Base-by-base conservation (phyloP, 1,139 yeast genomes). In the Geotrichum reessii region DNA sequence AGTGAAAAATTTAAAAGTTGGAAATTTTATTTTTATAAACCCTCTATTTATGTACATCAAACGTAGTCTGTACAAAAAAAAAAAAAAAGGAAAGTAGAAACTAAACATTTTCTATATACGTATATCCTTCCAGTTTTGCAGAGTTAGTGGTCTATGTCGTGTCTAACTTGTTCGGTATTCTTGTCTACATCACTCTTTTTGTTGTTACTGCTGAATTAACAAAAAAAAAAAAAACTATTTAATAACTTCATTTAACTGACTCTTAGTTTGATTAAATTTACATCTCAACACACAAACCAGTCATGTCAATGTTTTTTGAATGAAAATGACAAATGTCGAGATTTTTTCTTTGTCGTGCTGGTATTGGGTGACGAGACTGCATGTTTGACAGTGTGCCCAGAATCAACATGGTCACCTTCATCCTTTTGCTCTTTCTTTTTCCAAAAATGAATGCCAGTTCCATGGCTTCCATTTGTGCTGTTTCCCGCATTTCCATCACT, bases 261-360 rank as follows among this genome's bases (percentile, higher is more conserved):
- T 4, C n/a, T 12, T 37, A 14, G 19, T 4, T 37, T 37, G 2
- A 5, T 33, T 33, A 12, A 8, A 3, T 33, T 33, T n/a, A 11
- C 17, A 11, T 37, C 8, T 37, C n/a, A n/a, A 8, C 7, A 37
- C 19, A 37, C 14, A 24, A 6, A 12, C 49, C 19, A 19, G 3
- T 7, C 31, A 12, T 19, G 8, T 47, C 47, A 54, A 49, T 56
- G 33, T 47, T 55, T 55, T 24, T 56, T 58, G n/a, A 58, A 56
- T 44, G 50, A 40, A 49, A 58, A 58, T 4, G 57, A 52, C 27
- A 55, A 50, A 25, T 52, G 61, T 17, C 58, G 47, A 2, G 57
- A 49, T 28, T 58, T 58, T 47, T 52, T 56, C 46, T 56, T 56
- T 21, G 47, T 44, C 50, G 24, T 27, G 17, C 31, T 17, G 31